Conservation (phyloP, 2,329 filamentous ascomycete species). For the Cercospora nicotianae region DNA sequence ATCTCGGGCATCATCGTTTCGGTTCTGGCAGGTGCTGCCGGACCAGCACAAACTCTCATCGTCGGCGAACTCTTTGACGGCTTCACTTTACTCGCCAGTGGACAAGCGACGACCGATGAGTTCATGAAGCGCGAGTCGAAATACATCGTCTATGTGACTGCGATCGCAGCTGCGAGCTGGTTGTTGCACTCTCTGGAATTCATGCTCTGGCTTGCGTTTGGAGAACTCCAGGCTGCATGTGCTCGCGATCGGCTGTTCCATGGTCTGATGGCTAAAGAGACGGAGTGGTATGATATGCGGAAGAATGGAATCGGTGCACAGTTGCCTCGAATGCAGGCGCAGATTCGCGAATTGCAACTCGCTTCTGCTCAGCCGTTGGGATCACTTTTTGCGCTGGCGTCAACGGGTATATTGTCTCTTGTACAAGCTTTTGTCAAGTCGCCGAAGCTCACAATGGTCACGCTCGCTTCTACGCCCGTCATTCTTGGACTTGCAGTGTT, state of each 20-base stretch:
- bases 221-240: constrained; percentile 73
- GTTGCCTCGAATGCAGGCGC: constrained; percentile 71
- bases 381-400: constrained; percentile 61
- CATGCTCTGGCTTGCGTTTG: constrained; percentile 71
- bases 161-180: constrained; percentile 66
- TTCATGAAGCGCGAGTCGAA: constrained; percentile 58
- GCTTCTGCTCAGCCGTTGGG: constrained; percentile 80
- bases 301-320: constrained; percentile 71
- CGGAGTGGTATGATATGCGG: constrained; percentile 78
- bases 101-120: constrained; percentile 49
- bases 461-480: constrained; percentile 71
- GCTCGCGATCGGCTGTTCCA: constrained; percentile 66
- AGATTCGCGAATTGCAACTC: constrained; percentile 77
- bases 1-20: constrained; percentile 58
- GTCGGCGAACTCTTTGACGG: constrained; percentile 73
- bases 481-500: constrained; percentile 61
- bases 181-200: constrained; percentile 67
- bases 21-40: constrained; percentile 60
- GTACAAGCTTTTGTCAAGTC: constrained; percentile 74
- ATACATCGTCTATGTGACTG: constrained; percentile 63
- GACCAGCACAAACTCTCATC: constrained; percentile 66
- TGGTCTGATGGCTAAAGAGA: constrained; percentile 68
- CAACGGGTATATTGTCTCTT: constrained; percentile 67
- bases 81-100: constrained; percentile 66
- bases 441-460: constrained; percentile 80